Conservation (phyloP, 129 eudicot species). For the Flaveria brownii region DNA sequence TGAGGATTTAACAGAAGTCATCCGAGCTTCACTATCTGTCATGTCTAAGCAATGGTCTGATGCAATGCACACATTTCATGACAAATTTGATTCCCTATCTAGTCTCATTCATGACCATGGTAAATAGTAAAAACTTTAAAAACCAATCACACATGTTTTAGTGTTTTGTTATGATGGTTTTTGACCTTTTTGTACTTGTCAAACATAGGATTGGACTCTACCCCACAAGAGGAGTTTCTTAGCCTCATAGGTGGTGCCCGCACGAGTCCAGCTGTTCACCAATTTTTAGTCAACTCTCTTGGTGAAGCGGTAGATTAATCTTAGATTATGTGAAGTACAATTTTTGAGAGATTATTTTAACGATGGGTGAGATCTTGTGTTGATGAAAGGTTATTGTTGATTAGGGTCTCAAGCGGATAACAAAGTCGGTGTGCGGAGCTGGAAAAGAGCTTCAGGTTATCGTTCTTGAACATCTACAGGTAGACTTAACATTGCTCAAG, state of each 20-base stretch:
- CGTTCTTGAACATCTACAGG: slow-evolving; percentile 93
- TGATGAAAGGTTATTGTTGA: slow-evolving; percentile 29
- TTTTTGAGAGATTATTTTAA: not conserved
- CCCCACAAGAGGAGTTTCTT: slow-evolving; percentile 94
- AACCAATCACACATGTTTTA: not conserved
- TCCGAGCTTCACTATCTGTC: slow-evolving; percentile 69
- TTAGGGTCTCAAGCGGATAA: slow-evolving; percentile 90
- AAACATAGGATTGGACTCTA: slow-evolving; percentile 75
- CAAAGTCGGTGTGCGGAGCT: slow-evolving; percentile 73
- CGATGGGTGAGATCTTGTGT: not conserved
- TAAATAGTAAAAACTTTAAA: slow-evolving; percentile 35
- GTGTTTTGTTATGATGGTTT: slow-evolving; percentile 12
- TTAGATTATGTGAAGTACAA: slow-evolving; percentile 11
- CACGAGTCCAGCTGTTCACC: slow-evolving; percentile 95
- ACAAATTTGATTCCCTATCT: slow-evolving; percentile 71
- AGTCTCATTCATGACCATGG: slow-evolving; percentile 81
- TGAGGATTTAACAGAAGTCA: slow-evolving; percentile 85
- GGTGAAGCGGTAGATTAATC: slow-evolving; percentile 80
- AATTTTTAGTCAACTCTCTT: slow-evolving; percentile 81
- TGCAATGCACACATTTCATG: slow-evolving; percentile 80
- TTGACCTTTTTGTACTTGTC: slow-evolving; percentile 19
- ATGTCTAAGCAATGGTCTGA: slow-evolving; percentile 98
- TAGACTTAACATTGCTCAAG: slow-evolving; percentile 24
- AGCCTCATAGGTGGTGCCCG: slow-evolving; percentile 97
- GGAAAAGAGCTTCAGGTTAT: slow-evolving; percentile 93